phyloP scores from a whole-genome alignment of 208 protist genomes.

The Strigomonas culicis region DNA sequence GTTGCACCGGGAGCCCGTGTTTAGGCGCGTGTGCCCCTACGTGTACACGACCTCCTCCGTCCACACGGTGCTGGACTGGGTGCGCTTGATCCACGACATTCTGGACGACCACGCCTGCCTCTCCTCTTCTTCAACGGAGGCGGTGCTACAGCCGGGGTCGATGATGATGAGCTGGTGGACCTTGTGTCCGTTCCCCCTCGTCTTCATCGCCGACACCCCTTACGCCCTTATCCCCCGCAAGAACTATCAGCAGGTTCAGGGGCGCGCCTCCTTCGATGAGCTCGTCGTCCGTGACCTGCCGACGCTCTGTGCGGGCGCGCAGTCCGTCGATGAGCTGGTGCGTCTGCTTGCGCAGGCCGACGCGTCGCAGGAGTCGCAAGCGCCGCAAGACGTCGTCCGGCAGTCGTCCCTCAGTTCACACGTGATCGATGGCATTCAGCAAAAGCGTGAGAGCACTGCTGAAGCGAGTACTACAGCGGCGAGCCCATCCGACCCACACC shows the following conservation, averaged over 20 bases:
- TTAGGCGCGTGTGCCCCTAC: not conserved
- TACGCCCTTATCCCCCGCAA: conserved; percentile 24
- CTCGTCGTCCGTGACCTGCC: conserved; percentile 18
- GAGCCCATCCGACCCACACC: not conserved
- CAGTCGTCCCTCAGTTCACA: not conserved
- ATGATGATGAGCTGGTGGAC: conserved; percentile 28
- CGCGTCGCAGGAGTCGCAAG: not conserved
- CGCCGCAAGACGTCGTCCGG: not conserved
- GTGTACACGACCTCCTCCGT: not conserved
- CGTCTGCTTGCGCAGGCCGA: not conserved
- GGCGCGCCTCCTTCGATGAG: conserved; percentile 29
- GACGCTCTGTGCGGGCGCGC: not conserved
- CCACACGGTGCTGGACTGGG: not conserved
- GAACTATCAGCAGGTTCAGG: conserved; percentile 28
- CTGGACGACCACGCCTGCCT: not conserved
- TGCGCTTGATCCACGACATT: not conserved
- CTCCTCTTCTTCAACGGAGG: not conserved
- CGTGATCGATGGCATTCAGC: not conserved
- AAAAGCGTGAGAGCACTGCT: not conserved
- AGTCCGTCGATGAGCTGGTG: not conserved
- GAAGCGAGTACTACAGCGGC: not conserved
- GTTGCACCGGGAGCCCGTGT: too few relatives aligned
- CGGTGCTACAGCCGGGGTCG: not conserved
- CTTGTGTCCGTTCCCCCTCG: conserved; percentile 30
- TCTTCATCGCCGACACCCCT: conserved; percentile 26